phyloP scores from a whole-genome alignment of 371 early-diverging fungal genomes.

The Mortierella sp. region DNA sequence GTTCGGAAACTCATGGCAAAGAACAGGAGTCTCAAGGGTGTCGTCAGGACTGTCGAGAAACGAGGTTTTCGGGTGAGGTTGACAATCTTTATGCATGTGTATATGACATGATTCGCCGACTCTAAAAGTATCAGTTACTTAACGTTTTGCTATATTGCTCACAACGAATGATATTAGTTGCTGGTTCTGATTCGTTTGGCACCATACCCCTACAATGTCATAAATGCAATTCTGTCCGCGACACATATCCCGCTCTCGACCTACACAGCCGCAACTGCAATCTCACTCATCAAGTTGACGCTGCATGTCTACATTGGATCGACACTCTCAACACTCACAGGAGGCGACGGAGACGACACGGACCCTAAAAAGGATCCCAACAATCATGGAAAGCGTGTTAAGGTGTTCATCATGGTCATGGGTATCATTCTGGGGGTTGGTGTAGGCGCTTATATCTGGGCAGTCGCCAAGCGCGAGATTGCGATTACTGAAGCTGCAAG shows the following conservation, averaged over 20 bases:
- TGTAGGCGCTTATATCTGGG: constrained; percentile 75
- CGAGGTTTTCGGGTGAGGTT: constrained; percentile 75
- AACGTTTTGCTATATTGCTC: neutral
- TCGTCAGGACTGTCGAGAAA: constrained; percentile 76
- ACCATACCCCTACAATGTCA: constrained; percentile 84
- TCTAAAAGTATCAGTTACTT: neutral
- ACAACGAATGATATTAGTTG: constrained; percentile 56
- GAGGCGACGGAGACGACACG: constrained; percentile 59
- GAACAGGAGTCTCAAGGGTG: constrained; percentile 69
- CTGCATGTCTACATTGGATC: constrained; percentile 85
- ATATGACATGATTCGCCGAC: neutral
- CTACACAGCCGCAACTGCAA: constrained; percentile 73
- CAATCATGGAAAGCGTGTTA: constrained; percentile 34
- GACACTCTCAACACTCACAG: constrained; percentile 71
- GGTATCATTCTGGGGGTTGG: constrained; percentile 66
- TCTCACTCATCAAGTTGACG: constrained; percentile 74
- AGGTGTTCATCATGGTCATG: constrained; percentile 58
- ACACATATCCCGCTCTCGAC: constrained; percentile 71
- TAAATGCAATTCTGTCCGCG: constrained; percentile 77
- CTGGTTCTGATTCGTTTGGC: constrained; percentile 79
- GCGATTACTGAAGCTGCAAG: constrained; percentile 59
- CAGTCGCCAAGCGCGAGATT: constrained; percentile 65
- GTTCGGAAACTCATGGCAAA: constrained; percentile 66
- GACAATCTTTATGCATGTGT: neutral
- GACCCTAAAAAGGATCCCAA: constrained; percentile 15